Evolutionary conservation across 495 filamentous ascomycete species (phyloP), one percentile per base, ranked within the genome.

Genomic region (Beverwykella pulmonaria): DNA sequence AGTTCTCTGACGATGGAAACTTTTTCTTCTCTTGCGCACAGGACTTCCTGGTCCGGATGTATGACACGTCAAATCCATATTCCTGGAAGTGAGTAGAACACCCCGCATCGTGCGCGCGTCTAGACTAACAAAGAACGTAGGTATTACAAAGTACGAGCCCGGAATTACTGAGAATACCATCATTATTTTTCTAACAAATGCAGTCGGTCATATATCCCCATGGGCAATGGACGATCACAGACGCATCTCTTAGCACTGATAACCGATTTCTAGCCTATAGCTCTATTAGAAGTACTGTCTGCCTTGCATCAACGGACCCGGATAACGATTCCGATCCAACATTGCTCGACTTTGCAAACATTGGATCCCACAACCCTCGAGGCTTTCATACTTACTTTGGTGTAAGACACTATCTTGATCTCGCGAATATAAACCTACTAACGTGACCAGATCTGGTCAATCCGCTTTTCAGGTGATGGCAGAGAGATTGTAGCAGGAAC

Each of bases 21-120:
- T 97, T 97, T 79, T 98, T 96, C 77, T 98, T 96, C 75, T 88
- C 88, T n/a, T 93, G 90, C 69, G 88, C 87, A 23, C 93, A 97
- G 75, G 93, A 98, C 74, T 97, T 94, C 77, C 87, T 84, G 59
- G 92, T 98, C 15, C 88, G 93, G 22, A 92, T 98, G 90, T 98
- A 98, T 75, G 94, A 98, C 74, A 97, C 94, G 0, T 95, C 92
- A 1, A 96, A 97, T 63, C 94, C 94, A 0, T 95, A 93, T 74
- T 84, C 90, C 57, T 98, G 94, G 94, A 88, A 88, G 71, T 44
- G 8, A 44, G 39, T 44, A 44, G 2, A 12, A n/a, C 39, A 44
- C 17, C 39, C 39, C 17, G 39, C 6, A 44, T n/a, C 15, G 5
- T n/a, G 17, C 17, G n/a, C 17, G 8, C 39, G 17, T 44, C 8